These are phyloP conservation scores for Suillus paluster DNA, from an alignment of 768 basidiomycete species.

Conservation along the genomic window DNA sequence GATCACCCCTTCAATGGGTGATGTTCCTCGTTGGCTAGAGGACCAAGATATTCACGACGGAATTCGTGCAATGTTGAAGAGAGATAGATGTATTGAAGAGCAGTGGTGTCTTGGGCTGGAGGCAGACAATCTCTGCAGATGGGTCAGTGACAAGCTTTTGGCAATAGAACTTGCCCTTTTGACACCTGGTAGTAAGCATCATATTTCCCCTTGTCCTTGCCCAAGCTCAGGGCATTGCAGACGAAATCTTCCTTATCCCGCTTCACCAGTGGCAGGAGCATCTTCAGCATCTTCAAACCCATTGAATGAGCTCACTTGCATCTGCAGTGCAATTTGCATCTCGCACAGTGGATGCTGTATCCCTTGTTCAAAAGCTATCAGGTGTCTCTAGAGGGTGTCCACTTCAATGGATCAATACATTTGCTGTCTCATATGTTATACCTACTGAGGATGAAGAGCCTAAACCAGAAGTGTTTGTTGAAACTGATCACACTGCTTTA, in stretches of 20 bases:
- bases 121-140: slow-evolving; percentile 13
- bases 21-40: slow-evolving; percentile 18
- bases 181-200: slow-evolving; percentile 10
- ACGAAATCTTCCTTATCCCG: neutral
- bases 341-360: neutral
- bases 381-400: neutral
- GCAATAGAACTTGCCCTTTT: slow-evolving; percentile 23
- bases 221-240: slow-evolving; percentile 4
- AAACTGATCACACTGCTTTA: neutral
- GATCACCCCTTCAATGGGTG: slow-evolving; percentile 24
- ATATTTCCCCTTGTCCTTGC: neutral
- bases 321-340: neutral
- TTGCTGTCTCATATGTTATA: neutral
- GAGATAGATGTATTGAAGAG: slow-evolving; percentile 17
- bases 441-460: neutral
- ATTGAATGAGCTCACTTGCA: slow-evolving; percentile 19
- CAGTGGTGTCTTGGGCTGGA: slow-evolving; percentile 7
- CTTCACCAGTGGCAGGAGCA: slow-evolving; percentile 12
- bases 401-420: neutral
- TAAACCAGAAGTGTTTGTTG: neutral
- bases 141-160: slow-evolving; percentile 21
- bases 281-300: slow-evolving; percentile 14
- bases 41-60: slow-evolving; percentile 7
- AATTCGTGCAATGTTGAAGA: slow-evolving; percentile 14
- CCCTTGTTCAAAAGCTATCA: neutral